Evolutionary conservation across 2,329 filamentous ascomycete species (phyloP).

Genomic region (Venturia nashicola): DNA sequence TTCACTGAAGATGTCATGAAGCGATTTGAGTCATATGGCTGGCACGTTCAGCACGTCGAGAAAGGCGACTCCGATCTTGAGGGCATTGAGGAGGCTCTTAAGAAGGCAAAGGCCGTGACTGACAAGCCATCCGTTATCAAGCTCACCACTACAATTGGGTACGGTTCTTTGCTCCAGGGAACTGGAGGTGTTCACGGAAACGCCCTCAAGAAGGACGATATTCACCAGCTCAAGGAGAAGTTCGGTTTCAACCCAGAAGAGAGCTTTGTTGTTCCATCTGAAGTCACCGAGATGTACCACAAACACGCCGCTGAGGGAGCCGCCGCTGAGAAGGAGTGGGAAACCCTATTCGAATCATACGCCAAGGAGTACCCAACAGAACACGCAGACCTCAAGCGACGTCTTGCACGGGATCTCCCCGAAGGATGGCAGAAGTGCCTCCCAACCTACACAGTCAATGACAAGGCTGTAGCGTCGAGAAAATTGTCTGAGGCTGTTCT

Average conservation of each 20-base stretch:
- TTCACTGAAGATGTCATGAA: slow-evolving; percentile 96
- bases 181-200: slow-evolving; percentile 94
- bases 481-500: slow-evolving; percentile 95
- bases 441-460: slow-evolving; percentile 77
- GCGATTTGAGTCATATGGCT: slow-evolving; percentile 94
- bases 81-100: slow-evolving; percentile 78
- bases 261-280: slow-evolving; percentile 83
- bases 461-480: slow-evolving; percentile 77
- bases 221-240: slow-evolving; percentile 83
- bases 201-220: slow-evolving; percentile 88
- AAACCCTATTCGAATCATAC: slow-evolving; percentile 84
- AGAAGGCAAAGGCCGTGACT: slow-evolving; percentile 72
- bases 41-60: slow-evolving; percentile 75
- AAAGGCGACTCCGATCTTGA: slow-evolving; percentile 84
- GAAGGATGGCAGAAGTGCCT: slow-evolving; percentile 94
- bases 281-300: slow-evolving; percentile 85
- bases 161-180: slow-evolving; percentile 83
- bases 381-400: slow-evolving; percentile 68
- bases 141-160: slow-evolving; percentile 94
- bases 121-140: slow-evolving; percentile 97
- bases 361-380: slow-evolving; percentile 62
- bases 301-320: slow-evolving; percentile 79
- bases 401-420: slow-evolving; percentile 71
- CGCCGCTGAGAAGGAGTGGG: slow-evolving; percentile 88
- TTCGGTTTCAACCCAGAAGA: slow-evolving; percentile 94